Percentiles rank a stretch among this genome's conserved stretches.
Evolutionary conservation across 2,329 filamentous ascomycete genomes (phyloP).

Genomic region (Apiospora arundinis): DNA sequence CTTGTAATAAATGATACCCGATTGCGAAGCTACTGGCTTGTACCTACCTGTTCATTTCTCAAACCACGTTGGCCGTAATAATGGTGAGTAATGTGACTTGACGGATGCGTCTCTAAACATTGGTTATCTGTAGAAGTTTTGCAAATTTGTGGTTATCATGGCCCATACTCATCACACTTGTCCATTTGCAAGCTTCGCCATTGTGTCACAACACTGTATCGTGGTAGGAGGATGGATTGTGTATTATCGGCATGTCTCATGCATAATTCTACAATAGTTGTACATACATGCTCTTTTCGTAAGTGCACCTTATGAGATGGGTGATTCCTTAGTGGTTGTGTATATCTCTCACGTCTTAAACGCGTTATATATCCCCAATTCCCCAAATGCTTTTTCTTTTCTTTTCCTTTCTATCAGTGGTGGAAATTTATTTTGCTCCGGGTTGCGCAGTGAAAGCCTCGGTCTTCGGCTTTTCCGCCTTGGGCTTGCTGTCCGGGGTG

Average conservation of each 20-base stretch:
- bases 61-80: too few relatives aligned
- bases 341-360: not conserved
- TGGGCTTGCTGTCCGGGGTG: not conserved
- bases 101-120: too few relatives aligned
- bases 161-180: too few relatives aligned
- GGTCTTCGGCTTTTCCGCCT: slow-evolving; percentile 9
- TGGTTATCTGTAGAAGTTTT: too few relatives aligned
- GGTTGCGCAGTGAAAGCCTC: not conserved
- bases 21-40: not conserved
- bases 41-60: not conserved
- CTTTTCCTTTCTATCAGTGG: not conserved
- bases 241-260: slow-evolving; percentile 13
- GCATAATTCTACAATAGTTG: slow-evolving; percentile 17
- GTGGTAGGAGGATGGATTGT: slow-evolving; percentile 3
- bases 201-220: not conserved
- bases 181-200: not conserved
- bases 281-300: slow-evolving; percentile 2
- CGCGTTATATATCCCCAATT: not conserved
- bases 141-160: too few relatives aligned
- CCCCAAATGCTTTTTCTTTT: not conserved
- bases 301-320: not conserved
- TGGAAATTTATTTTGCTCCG: not conserved
- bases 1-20: slow-evolving; percentile 19
- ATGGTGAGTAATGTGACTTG: not conserved
- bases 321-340: not conserved